A percentile compares a stretch with the other conserved stretches of the same genome.
Evolutionary conservation across 2,329 filamentous ascomycete species (phyloP).

Genomic region (Epichloe elymi): DNA sequence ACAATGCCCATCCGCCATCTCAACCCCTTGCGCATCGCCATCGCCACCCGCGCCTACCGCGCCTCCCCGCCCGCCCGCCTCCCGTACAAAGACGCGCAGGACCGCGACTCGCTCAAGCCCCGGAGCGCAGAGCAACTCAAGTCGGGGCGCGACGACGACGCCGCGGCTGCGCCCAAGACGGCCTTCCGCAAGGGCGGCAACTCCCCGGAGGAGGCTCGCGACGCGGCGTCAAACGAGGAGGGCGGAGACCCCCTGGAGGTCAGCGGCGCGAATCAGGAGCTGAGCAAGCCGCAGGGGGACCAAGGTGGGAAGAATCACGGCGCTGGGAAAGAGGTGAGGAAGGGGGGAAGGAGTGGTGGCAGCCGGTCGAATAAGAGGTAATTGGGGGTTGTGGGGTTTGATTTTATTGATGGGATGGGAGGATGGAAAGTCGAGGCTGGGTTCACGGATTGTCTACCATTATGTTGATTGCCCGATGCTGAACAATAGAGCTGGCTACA

Average conservation of each 20-base stretch:
- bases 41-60: constrained; percentile 18
- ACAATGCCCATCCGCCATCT: background rate
- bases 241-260: constrained; percentile 7
- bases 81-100: constrained; percentile 39
- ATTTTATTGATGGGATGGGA: background rate
- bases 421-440: too few relatives aligned
- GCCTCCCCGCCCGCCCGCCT: constrained; percentile 12
- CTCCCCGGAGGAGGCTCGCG: constrained; percentile 47
- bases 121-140: constrained; percentile 54
- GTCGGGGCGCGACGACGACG: constrained; percentile 50
- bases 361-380: constrained; percentile 17
- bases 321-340: constrained; percentile 21
- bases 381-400: background rate
- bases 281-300: constrained; percentile 7
- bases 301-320: constrained; percentile 17
- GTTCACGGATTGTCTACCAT: too few relatives aligned
- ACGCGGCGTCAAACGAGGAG: constrained; percentile 16
- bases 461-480: too few relatives aligned
- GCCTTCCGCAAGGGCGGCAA: constrained; percentile 61
- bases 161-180: constrained; percentile 40
- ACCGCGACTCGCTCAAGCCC: constrained; percentile 52
- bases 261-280: constrained; percentile 5
- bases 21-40: too few relatives aligned
- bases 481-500: too few relatives aligned
- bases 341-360: constrained; percentile 20